Evolutionary conservation across 768 basidiomycete species (phyloP).

Genomic region (Hericium alpestre): DNA sequence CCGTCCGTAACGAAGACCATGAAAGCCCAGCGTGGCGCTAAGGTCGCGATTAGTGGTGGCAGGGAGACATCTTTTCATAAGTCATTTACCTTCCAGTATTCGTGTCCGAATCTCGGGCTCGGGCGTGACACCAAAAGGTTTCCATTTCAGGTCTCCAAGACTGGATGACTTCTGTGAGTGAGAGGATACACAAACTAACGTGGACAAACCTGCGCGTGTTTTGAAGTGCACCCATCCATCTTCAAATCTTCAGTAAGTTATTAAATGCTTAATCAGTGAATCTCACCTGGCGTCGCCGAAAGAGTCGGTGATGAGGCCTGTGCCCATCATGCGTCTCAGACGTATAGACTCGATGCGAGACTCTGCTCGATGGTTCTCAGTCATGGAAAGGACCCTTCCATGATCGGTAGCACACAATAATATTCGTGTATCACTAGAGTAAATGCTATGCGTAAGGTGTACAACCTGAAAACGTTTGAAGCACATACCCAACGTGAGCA

Average conservation of each 20-base stretch:
- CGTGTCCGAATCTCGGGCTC: conserved; percentile 81
- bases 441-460: background rate
- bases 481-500: conserved; percentile 78
- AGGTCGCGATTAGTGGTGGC: background rate
- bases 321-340: conserved; percentile 82
- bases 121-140: conserved; percentile 83
- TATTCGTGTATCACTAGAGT: conserved; percentile 74
- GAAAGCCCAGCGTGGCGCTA: conserved; percentile 79
- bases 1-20: conserved; percentile 90
- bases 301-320: conserved; percentile 82
- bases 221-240: conserved; percentile 91
- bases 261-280: background rate
- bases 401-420: conserved; percentile 65
- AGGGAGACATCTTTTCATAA: conserved; percentile 2
- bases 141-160: conserved; percentile 82
- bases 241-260: conserved; percentile 16
- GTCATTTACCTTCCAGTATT: conserved; percentile 53
- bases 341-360: conserved; percentile 76
- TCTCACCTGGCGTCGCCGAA: conserved; percentile 82
- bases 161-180: conserved; percentile 26
- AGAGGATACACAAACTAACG: background rate
- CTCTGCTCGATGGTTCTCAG: conserved; percentile 94
- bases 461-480: background rate
- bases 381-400: conserved; percentile 75
- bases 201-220: conserved; percentile 75